Percentiles rank a stretch among this genome's conserved stretches.
These are phyloP conservation scores for Paramyrothecium sp. DNA, from an alignment of 2,329 filamentous ascomycete genomes.

Conservation along the genomic window DNA sequence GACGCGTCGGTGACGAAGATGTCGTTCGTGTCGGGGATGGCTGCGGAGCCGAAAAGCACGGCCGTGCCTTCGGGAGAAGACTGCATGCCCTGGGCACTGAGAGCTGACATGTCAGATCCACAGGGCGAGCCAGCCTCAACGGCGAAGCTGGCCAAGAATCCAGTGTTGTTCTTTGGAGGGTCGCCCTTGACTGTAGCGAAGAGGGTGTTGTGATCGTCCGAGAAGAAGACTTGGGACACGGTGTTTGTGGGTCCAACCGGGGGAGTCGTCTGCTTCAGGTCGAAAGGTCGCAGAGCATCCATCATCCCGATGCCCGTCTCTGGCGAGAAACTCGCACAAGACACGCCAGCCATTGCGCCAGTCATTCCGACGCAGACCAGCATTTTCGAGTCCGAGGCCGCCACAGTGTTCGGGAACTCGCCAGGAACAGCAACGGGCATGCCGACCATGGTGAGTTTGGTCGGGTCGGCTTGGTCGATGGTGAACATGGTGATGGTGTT, in stretches of 20 bases:
- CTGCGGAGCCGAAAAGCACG: constrained; percentile 53
- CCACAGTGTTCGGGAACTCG: constrained; percentile 52
- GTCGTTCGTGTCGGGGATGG: constrained; percentile 40
- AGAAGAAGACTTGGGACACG: constrained; percentile 61
- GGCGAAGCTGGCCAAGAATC: constrained; percentile 52
- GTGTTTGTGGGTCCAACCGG: constrained; percentile 57
- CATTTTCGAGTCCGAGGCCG: constrained; percentile 39
- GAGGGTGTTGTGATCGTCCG: constrained; percentile 48
- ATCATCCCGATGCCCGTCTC: constrained; percentile 35
- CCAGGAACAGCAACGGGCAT: constrained; percentile 41
- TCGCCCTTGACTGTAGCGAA: constrained; percentile 62
- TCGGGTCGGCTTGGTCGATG: constrained; percentile 39
- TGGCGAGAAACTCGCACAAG: constrained; percentile 38
- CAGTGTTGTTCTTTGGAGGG: constrained; percentile 50
- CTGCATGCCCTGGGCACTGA: constrained; percentile 24
- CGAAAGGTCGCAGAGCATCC: constrained; percentile 45
- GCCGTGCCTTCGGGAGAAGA: constrained; percentile 53
- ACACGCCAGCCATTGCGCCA: constrained; percentile 41
- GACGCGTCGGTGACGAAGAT: constrained; percentile 58
- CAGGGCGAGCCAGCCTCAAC: constrained; percentile 26
- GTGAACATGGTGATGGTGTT: constrained; percentile 50
- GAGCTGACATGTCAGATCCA: background rate
- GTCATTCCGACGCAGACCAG: constrained; percentile 46
- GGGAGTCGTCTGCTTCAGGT: constrained; percentile 55
- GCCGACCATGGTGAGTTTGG: constrained; percentile 42